phyloP scores from a whole-genome alignment of 1,139 yeast genomes.

The Pneumocystis murina region DNA sequence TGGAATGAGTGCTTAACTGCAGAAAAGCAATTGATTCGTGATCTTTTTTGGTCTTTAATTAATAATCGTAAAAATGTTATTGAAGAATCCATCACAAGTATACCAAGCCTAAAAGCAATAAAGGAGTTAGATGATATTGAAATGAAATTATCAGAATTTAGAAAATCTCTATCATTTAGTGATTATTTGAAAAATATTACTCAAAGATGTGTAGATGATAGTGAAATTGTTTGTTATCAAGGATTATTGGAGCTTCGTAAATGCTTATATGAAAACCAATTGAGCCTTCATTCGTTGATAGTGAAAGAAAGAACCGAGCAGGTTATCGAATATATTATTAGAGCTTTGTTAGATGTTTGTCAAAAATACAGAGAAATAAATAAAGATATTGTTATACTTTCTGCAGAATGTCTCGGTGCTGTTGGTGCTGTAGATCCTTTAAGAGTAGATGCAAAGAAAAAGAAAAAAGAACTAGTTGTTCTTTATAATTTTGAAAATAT shows the following conservation, averaged over 20 bases:
- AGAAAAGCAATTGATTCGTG: conserved; percentile 35
- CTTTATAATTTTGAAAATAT: conserved; percentile 47
- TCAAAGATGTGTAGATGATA: conserved; percentile 47
- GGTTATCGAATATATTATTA: conserved; percentile 33
- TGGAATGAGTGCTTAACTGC: conserved; percentile 39
- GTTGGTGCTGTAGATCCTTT: conserved; percentile 70
- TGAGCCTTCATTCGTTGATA: conserved; percentile 29
- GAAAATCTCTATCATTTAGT: conserved; percentile 4
- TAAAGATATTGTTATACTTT: conserved; percentile 37
- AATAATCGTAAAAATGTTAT: conserved; percentile 13
- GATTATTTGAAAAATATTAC: conserved; percentile 34
- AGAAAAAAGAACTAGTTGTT: conserved; percentile 33
- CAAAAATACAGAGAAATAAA: conserved; percentile 40
- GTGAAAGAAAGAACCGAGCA: conserved; percentile 20
- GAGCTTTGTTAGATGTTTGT: conserved; percentile 45
- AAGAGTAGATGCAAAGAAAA: conserved; percentile 37
- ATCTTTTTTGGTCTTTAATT: conserved; percentile 25
- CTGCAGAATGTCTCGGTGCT: conserved; percentile 57
- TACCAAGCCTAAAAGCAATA: conserved; percentile 19
- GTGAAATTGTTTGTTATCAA: conserved; percentile 63
- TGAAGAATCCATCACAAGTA: conserved; percentile 12
- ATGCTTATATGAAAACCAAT: conserved; percentile 36
- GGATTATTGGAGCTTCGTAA: conserved; percentile 53
- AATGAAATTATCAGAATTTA: neutral
- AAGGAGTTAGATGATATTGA: conserved; percentile 17